Evolutionary conservation across 352 stramenopile genomes (phyloP), one percentile per base, ranked within the genome.

Genomic region (Phytophthora macrochlamydospora): DNA sequence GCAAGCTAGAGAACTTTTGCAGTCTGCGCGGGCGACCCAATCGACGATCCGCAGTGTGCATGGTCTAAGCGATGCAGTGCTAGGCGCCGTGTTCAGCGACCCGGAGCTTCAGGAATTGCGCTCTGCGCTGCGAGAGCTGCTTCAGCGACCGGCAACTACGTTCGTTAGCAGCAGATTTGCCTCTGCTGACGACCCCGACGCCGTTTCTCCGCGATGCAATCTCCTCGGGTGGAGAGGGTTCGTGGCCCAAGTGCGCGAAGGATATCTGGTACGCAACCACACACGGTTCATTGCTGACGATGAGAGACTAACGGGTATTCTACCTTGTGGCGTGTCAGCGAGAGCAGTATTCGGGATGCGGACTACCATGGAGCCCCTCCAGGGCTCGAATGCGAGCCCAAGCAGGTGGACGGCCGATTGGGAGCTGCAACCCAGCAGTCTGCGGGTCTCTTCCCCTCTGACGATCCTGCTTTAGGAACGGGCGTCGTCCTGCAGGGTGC

Each of bases 171-270:
- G 58, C 62, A 68, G 65, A n/a, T 40, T 62, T n/a, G 57, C 55
- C 11, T 42, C 8, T 12, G 42, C 48, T 43, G 12, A n/a, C 40
- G 35, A 8, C 11, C 29, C 7, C 44, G 59, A 5, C 4, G 43
- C 50, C 43, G 43, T 54, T 45, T 56, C 43, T 29, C 37, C 62
- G 11, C 67, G 62, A n/a, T 70, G 62, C 33, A 67, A 72, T 40
- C 48, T 75, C 35, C 40, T 44, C 0, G 67, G 67, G 2, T 75
- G 67, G 67, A 43, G 38, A 28, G 49, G 52, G 38, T 75, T 75
- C 29, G 54, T 75, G 18, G 67, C 67, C 2, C 67, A 75, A 70
- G 51, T 75, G 8, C 63, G 67, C 29, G 62, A 75, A 61, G 63
- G 50, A 24, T 71, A 72, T 11, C 30, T 75, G 63, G 67, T 75